Conservation (phyloP, 768 basidiomycete species). For the Leccinum incarnatum region DNA sequence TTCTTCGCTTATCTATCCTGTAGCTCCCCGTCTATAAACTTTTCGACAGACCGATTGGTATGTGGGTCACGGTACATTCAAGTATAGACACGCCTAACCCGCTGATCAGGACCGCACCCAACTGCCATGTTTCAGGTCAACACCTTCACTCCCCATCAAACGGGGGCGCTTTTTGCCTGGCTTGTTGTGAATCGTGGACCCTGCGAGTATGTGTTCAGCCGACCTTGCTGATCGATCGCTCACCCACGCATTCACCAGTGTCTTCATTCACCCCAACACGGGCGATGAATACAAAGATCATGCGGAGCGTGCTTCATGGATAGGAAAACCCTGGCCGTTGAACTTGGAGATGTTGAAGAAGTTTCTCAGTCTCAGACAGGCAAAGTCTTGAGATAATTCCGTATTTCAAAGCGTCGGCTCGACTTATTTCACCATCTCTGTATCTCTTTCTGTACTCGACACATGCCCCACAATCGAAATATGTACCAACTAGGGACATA, state of each 20-base stretch:
- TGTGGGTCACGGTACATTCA: conserved; percentile 15
- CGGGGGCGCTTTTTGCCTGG: conserved; percentile 67
- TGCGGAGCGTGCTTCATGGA: conserved; percentile 63
- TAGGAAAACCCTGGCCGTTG: conserved; percentile 60
- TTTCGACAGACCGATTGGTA: conserved; percentile 63
- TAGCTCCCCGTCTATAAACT: conserved; percentile 61
- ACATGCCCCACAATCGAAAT: too few relatives aligned
- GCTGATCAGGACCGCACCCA: conserved; percentile 56
- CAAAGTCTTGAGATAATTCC: too few relatives aligned
- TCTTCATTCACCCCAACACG: conserved; percentile 73
- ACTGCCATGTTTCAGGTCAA: conserved; percentile 73
- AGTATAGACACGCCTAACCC: neutral
- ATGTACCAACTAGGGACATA: too few relatives aligned
- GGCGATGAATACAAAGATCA: conserved; percentile 55
- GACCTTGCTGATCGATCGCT: neutral
- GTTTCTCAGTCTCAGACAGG: too few relatives aligned
- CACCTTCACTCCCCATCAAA: conserved; percentile 63
- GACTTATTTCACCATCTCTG: too few relatives aligned
- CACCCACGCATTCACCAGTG: conserved; percentile 29
- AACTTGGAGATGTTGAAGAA: conserved; percentile 33
- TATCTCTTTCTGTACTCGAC: too few relatives aligned
- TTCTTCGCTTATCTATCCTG: neutral
- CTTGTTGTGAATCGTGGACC: conserved; percentile 66
- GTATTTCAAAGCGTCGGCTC: too few relatives aligned
- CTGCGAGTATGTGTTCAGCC: conserved; percentile 50